These are phyloP conservation scores for Geopyxis carbonaria DNA, from an alignment of 495 filamentous ascomycete genomes.

Conservation along the genomic window DNA sequence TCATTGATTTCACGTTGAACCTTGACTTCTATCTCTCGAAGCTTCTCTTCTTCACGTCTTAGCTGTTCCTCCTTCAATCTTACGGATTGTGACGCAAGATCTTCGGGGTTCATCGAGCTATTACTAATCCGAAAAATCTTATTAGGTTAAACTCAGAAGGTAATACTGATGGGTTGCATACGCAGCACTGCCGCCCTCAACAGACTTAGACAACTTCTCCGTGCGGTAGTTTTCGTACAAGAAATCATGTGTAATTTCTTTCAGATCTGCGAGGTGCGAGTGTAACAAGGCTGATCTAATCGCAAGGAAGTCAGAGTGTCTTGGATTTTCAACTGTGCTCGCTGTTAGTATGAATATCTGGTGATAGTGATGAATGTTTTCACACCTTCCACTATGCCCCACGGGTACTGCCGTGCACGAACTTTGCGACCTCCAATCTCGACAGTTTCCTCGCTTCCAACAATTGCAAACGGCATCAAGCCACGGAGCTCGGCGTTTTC, in stretches of 20 bases:
- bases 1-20: slow-evolving; percentile 99
- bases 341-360: background rate
- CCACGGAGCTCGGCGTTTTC: slow-evolving; percentile 95
- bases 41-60: slow-evolving; percentile 96
- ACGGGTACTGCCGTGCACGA: slow-evolving; percentile 90
- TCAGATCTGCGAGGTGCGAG: slow-evolving; percentile 91
- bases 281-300: slow-evolving; percentile 92
- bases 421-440: slow-evolving; percentile 86
- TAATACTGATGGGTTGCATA: slow-evolving; percentile 36
- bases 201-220: slow-evolving; percentile 98
- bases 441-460: slow-evolving; percentile 85
- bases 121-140: slow-evolving; percentile 30
- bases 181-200: slow-evolving; percentile 74
- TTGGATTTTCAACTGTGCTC: slow-evolving; percentile 69
- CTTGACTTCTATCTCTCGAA: slow-evolving; percentile 96
- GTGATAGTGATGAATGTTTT: no score
- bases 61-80: slow-evolving; percentile 98
- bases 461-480: slow-evolving; percentile 97
- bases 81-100: slow-evolving; percentile 88
- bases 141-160: background rate
- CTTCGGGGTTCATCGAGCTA: slow-evolving; percentile 94
- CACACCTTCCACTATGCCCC: slow-evolving; percentile 80
- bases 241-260: slow-evolving; percentile 99
- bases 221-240: slow-evolving; percentile 99
- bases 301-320: slow-evolving; percentile 94